Evolutionary conservation across 1,284 basidiomycete genomes (phyloP).

Genomic region (Hemileia vastatrix): DNA sequence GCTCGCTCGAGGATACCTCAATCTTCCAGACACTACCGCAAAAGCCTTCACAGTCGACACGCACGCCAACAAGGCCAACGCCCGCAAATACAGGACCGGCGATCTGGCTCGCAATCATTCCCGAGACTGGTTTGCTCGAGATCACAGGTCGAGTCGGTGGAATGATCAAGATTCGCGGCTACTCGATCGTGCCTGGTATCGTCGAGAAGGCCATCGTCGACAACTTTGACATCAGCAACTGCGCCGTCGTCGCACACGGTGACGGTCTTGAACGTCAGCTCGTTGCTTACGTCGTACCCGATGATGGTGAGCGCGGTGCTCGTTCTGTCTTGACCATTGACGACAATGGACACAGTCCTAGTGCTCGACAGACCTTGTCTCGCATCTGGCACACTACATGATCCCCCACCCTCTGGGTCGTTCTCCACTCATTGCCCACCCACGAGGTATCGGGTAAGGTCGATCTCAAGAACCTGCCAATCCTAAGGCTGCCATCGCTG

Average conservation of each 20-base stretch:
- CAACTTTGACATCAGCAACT: conserved; percentile 36
- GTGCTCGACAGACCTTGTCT: conserved; percentile 31
- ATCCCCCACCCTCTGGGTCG: conserved; percentile 41
- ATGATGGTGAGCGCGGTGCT: conserved; percentile 27
- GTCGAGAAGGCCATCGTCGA: conserved; percentile 41
- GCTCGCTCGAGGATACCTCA: conserved; percentile 41
- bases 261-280: conserved; percentile 40
- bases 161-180: conserved; percentile 43
- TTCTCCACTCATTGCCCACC: conserved; percentile 36
- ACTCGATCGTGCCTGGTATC: conserved; percentile 37
- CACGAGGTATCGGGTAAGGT: conserved; percentile 42
- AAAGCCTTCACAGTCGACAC: conserved; percentile 36
- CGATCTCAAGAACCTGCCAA: conserved; percentile 35
- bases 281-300: conserved; percentile 39
- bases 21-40: conserved; percentile 37
- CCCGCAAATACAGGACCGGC: conserved; percentile 39
- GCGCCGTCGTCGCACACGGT: conserved; percentile 38
- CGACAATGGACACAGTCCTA: conserved; percentile 37
- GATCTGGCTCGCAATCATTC: conserved; percentile 39
- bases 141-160: conserved; percentile 42
- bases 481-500: conserved; percentile 11
- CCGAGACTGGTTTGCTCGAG: conserved; percentile 34
- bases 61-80: conserved; percentile 25
- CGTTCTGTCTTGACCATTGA: conserved; percentile 31
- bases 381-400: conserved; percentile 41